Conservation (phyloP, 495 filamentous ascomycete species). For the Cairneyella variabilis region DNA sequence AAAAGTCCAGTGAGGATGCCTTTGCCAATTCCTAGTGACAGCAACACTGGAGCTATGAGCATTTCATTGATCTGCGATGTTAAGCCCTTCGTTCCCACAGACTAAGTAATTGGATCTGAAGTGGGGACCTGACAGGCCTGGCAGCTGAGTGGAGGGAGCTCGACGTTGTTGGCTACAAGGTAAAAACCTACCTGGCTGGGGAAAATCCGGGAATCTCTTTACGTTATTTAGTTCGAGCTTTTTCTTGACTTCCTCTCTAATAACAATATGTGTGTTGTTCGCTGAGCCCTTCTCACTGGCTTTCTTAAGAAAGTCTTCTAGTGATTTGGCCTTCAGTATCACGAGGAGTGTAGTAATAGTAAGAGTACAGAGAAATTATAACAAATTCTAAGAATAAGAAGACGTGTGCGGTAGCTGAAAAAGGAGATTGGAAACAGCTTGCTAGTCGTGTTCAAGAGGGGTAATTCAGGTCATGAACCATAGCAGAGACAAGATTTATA, state of each 20-base stretch:
- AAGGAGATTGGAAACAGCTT: constrained; percentile 14
- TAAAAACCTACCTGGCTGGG: constrained; percentile 7
- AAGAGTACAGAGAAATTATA: constrained; percentile 1
- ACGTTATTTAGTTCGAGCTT: background rate
- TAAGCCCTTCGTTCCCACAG: too few species aligned
- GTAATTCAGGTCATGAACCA: constrained; percentile 14
- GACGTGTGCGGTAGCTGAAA: constrained; percentile 9
- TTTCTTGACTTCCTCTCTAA: constrained; percentile 6
- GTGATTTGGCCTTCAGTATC: background rate
- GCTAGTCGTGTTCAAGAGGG: constrained; percentile 15
- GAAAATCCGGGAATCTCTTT: too few species aligned
- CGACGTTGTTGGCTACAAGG: constrained; percentile 5
- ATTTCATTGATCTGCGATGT: too few species aligned
- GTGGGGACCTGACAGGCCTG: background rate
- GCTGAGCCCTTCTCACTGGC: constrained; percentile 2
- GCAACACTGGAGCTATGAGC: too few species aligned
- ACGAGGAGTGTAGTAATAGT: constrained; percentile 1
- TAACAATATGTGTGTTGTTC: constrained; percentile 2
- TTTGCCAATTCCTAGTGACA: too few species aligned
- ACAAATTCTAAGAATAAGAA: constrained; percentile 10
- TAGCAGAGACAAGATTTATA: constrained; percentile 14
- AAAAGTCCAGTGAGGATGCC: too few species aligned
- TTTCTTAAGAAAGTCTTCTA: constrained; percentile 4
- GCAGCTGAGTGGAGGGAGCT: constrained; percentile 5
- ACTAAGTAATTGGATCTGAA: constrained; percentile 8